Base-by-base conservation (phyloP, 306 rosid genomes). In the Sicyos edulis region DNA sequence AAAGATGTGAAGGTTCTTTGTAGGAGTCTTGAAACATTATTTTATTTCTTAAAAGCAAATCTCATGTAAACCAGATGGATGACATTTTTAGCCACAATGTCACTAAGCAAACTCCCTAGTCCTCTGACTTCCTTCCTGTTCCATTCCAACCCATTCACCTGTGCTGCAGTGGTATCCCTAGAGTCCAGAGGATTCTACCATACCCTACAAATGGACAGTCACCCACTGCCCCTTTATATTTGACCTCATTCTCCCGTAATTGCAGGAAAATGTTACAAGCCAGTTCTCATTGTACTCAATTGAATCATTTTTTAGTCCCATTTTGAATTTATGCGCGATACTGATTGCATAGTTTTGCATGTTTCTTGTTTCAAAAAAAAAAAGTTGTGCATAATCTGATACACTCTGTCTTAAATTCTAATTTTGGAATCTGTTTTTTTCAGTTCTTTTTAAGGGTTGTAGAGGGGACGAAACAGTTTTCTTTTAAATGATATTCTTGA, bases 181-280 rank as follows among this genome's bases (percentile, higher is more conserved):
- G 21, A 24, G 54, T 47, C 55, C 40, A 47, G 72, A 67, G 55
- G 19, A 67, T 67, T 54, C 71, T 66, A 66, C 71, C 32, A n/a
- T 45, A 19, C 37, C 71, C 32, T 19, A 66, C 17, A 45, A 65
- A 66, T 20, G 71, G 11, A 45, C 40, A 7, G 54, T 64, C 42
- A 45, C 70, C 19, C 11, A 9, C 4, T 44, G n/a, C 29, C 50
- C 34, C 7, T 66, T 45, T 44, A 40, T 10, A 17, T 37, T 66
- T 4, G 10, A 66, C 21, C 19, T 7, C 10, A 52, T 24, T 67
- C 56, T 47, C 42, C 57, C 14, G 24, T 8, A 13, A 22, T 49
- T 47, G 8, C 17, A 14, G 9, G 4, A 13, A 60, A 26, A 26
- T 14, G 45, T 58, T 58, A 37, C 14, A 55, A 64, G 70, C 10